Percentiles rank a stretch among this genome's conserved stretches.
phyloP scores from a whole-genome alignment of 1,284 basidiomycete genomes.

The Boletus holoroseus region DNA sequence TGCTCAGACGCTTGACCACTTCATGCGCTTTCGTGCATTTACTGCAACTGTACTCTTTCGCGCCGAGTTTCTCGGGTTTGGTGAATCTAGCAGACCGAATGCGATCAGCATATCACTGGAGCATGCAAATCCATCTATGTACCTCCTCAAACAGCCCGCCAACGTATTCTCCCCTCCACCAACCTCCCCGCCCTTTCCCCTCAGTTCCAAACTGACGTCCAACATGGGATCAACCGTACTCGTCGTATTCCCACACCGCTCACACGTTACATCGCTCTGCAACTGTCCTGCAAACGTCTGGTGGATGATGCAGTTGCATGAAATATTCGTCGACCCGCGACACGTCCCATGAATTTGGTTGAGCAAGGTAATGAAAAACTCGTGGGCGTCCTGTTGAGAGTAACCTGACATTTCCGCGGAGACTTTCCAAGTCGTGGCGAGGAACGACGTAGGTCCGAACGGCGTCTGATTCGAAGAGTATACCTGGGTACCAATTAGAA shows the following conservation, averaged over 20 bases:
- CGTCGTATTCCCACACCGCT: slow-evolving; percentile 69
- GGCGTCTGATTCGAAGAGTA: slow-evolving; percentile 66
- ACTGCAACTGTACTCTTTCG: slow-evolving; percentile 68
- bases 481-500: slow-evolving; percentile 43
- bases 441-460: slow-evolving; percentile 80
- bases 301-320: slow-evolving; percentile 91
- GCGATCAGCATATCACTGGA: not conserved
- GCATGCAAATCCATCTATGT: slow-evolving; percentile 9
- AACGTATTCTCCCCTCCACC: slow-evolving; percentile 52
- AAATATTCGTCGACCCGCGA: slow-evolving; percentile 62
- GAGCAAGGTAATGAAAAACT: slow-evolving; percentile 78
- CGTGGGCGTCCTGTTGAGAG: slow-evolving; percentile 92
- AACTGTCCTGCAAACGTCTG: slow-evolving; percentile 84
- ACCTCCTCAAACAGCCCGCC: slow-evolving; percentile 67
- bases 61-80: slow-evolving; percentile 65
- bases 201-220: slow-evolving; percentile 86
- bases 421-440: slow-evolving; percentile 83
- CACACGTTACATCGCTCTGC: slow-evolving; percentile 87
- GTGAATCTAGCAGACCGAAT: slow-evolving; percentile 52
- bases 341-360: slow-evolving; percentile 83
- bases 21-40: slow-evolving; percentile 70
- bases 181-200: slow-evolving; percentile 45
- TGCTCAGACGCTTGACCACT: slow-evolving; percentile 79
- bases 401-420: slow-evolving; percentile 83
- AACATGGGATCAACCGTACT: slow-evolving; percentile 86